Conservation (phyloP, 306 rosid species). For the Quercus mongolica region DNA sequence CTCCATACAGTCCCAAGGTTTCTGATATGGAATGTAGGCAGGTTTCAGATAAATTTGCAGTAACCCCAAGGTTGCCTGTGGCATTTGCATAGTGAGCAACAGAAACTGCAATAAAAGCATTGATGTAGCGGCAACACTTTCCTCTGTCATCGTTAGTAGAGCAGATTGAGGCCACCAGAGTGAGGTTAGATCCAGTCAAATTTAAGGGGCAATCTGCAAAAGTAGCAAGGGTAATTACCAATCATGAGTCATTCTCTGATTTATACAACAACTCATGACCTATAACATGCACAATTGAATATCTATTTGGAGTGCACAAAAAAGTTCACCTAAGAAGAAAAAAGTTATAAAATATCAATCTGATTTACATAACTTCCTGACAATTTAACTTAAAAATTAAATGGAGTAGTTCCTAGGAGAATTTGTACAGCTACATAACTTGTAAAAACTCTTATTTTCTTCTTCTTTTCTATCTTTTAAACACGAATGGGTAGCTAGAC, state of each 20-base stretch:
- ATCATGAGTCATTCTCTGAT: slow-evolving; percentile 7
- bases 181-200: slow-evolving; percentile 71
- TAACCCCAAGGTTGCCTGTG: slow-evolving; percentile 75
- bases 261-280: background rate
- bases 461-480: background rate
- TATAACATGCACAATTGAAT: background rate
- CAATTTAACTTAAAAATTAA: background rate
- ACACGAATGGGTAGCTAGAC: background rate
- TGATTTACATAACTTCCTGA: background rate
- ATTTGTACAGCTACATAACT: background rate
- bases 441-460: background rate
- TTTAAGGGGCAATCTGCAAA: slow-evolving; percentile 92
- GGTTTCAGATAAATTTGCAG: slow-evolving; percentile 49
- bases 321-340: background rate
- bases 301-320: background rate
- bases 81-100: slow-evolving; percentile 76
- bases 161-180: slow-evolving; percentile 76
- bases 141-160: slow-evolving; percentile 61
- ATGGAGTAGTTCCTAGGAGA: background rate
- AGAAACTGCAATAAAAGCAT: slow-evolving; percentile 79
- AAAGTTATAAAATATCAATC: background rate
- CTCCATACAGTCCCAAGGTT: slow-evolving; percentile 70
- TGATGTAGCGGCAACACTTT: slow-evolving; percentile 91
- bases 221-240: slow-evolving; percentile 17
- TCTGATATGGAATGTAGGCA: slow-evolving; percentile 72